These are phyloP conservation scores for Pterulicium gracile DNA, from an alignment of 1,284 basidiomycete genomes.

Conservation along the genomic window DNA sequence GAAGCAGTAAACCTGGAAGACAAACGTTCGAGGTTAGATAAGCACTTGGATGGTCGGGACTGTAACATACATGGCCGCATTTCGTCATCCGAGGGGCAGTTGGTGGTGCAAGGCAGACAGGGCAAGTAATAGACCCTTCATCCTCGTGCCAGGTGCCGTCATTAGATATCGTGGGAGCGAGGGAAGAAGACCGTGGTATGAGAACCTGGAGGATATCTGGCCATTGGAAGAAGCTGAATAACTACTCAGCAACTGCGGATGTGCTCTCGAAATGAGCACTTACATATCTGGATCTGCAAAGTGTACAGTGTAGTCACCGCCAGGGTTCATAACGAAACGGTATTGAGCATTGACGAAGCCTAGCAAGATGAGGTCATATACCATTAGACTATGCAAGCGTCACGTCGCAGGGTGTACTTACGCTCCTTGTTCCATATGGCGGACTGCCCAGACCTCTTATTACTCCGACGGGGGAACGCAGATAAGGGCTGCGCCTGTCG, in stretches of 20 bases:
- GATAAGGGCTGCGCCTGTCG: slow-evolving; percentile 49
- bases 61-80: slow-evolving; percentile 82
- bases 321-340: slow-evolving; percentile 88
- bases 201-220: slow-evolving; percentile 94
- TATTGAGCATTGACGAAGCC: slow-evolving; percentile 92
- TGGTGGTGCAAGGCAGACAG: slow-evolving; percentile 90
- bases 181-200: slow-evolving; percentile 68
- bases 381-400: slow-evolving; percentile 4
- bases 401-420: slow-evolving; percentile 30
- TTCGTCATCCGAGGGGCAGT: slow-evolving; percentile 94
- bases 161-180: slow-evolving; percentile 39
- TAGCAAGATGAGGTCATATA: slow-evolving; percentile 18
- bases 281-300: slow-evolving; percentile 93
- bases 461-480: slow-evolving; percentile 61
- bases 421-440: slow-evolving; percentile 81
- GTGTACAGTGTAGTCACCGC: slow-evolving; percentile 87
- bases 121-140: slow-evolving; percentile 72
- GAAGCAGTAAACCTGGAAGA: slow-evolving; percentile 71
- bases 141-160: slow-evolving; percentile 26
- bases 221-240: slow-evolving; percentile 81
- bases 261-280: slow-evolving; percentile 20
- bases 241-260: slow-evolving; percentile 6
- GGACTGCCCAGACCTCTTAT: slow-evolving; percentile 44
- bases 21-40: slow-evolving; percentile 10
- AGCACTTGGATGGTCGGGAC: slow-evolving; percentile 10